Evolutionary conservation across 305 asterid species (phyloP), one percentile per base, ranked within the genome.

Genomic region (Ilex paraguariensis): DNA sequence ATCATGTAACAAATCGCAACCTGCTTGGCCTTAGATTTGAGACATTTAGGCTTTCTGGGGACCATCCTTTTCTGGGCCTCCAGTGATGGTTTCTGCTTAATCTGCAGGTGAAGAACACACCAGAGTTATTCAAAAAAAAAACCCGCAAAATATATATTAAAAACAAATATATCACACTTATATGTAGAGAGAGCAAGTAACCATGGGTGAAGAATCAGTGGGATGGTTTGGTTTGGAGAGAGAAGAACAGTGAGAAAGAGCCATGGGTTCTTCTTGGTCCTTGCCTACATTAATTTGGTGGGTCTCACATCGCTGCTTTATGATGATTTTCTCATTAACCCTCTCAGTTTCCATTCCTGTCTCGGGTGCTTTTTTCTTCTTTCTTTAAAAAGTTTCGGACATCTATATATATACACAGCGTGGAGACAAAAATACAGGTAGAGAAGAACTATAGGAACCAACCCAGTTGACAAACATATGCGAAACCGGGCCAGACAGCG

Each of bases 21-120:
- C 48, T 75, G 68, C 53, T 79, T 79, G 49, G 70, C 68, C 66
- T 80, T 80, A 21, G 92, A 82, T 84, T 84, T 79, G 63, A 60
- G 49, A 40, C 45, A 71, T 59, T 76, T 79, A 44, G 82, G 67
- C 65, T 75, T 83, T 57, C 52, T 72, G 11, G 77, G 62, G 55
- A 21, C 67, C 60, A 64, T 63, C 75, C 75, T 78, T 68, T 62
- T 73, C 74, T 69, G 74, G 70, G 69, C 69, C 28, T 74, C 75
- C 44, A 61, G 4, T 56, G 72, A 76, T 69, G 64, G 66, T 70
- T 54, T 54, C 32, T 40, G 68, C 68, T 52, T 73, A 72, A 16
- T 70, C 67, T 55, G 16, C 3, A 66, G 32, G 39, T 54, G 40
- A 21, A 17, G 66, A 54, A 30, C n/a, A 44, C 5, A 21, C 64